These are phyloP conservation scores for Plantago major DNA, from an alignment of 257 asterid genomes.

Conservation along the genomic window DNA sequence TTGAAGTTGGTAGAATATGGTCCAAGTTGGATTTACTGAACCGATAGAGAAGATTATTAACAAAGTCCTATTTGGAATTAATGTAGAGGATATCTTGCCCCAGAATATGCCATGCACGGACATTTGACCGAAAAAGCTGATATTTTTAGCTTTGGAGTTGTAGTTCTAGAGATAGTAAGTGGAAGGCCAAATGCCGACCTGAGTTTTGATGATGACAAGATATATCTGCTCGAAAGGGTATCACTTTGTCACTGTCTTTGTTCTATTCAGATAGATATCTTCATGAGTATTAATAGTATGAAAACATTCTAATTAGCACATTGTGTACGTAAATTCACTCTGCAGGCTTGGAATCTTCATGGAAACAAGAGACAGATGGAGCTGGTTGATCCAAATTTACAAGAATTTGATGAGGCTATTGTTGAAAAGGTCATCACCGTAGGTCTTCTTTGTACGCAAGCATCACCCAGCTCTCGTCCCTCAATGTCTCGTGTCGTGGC, in stretches of 20 bases:
- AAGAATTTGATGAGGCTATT: background rate
- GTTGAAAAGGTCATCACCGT: background rate
- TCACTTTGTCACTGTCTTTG: background rate
- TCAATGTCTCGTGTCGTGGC: constrained; percentile 7
- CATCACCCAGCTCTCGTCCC: background rate
- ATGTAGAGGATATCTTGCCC: constrained; percentile 67
- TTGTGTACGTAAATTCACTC: too few species aligned
- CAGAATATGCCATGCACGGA: constrained; percentile 71
- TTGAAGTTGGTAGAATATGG: too few species aligned
- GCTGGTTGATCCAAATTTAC: background rate
- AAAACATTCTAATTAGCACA: too few species aligned
- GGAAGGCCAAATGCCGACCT: constrained; percentile 61
- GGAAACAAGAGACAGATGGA: background rate
- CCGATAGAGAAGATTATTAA: too few species aligned
- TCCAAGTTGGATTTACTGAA: too few species aligned
- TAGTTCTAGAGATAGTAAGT: constrained; percentile 52
- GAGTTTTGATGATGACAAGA: constrained; percentile 40
- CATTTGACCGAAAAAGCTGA: constrained; percentile 70
- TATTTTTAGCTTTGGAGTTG: constrained; percentile 61
- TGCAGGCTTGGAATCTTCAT: constrained; percentile 6
- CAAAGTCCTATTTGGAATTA: background rate
- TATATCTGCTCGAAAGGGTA: constrained; percentile 78
- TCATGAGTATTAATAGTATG: too few species aligned
- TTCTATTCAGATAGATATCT: background rate
- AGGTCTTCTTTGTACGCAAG: background rate